A percentile compares a stretch with the other conserved stretches of the same genome.
These are phyloP conservation scores for Dipteronia sinensis DNA, from an alignment of 345 rosid genomes.

Conservation along the genomic window DNA sequence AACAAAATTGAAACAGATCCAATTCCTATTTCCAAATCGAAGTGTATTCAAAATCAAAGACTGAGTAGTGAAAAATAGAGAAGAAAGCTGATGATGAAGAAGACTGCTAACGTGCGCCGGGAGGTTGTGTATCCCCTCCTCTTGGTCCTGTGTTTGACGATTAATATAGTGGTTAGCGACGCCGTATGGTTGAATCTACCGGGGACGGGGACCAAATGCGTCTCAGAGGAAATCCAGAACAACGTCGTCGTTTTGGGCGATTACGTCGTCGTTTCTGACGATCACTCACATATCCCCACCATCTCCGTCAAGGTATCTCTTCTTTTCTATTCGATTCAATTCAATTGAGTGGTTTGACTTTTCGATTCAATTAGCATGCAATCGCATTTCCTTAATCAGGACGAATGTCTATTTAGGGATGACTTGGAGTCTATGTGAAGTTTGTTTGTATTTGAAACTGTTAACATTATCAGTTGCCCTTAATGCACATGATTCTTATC, in stretches of 20 bases:
- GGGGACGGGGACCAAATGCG: constrained; percentile 71
- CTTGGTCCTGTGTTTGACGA: background rate
- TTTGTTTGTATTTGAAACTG: too few species aligned
- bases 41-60: background rate
- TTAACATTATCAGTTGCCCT: too few species aligned
- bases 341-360: background rate
- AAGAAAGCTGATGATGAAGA: background rate
- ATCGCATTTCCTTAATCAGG: too few species aligned
- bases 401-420: too few species aligned
- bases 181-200: constrained; percentile 86
- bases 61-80: background rate
- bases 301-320: constrained; percentile 68
- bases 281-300: constrained; percentile 48
- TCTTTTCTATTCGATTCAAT: background rate
- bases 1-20: background rate
- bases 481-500: too few species aligned
- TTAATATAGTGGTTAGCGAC: constrained; percentile 29
- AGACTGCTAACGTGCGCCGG: constrained; percentile 8
- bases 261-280: constrained; percentile 69
- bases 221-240: constrained; percentile 86
- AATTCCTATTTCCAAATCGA: background rate
- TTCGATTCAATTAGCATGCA: background rate
- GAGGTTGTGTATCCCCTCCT: constrained; percentile 11
- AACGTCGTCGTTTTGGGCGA: constrained; percentile 84
- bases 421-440: too few species aligned